Percentiles rank a stretch among this genome's conserved stretches.
These are phyloP conservation scores for Scutellaria baicalensis DNA, from an alignment of 257 asterid species.

Conservation along the genomic window DNA sequence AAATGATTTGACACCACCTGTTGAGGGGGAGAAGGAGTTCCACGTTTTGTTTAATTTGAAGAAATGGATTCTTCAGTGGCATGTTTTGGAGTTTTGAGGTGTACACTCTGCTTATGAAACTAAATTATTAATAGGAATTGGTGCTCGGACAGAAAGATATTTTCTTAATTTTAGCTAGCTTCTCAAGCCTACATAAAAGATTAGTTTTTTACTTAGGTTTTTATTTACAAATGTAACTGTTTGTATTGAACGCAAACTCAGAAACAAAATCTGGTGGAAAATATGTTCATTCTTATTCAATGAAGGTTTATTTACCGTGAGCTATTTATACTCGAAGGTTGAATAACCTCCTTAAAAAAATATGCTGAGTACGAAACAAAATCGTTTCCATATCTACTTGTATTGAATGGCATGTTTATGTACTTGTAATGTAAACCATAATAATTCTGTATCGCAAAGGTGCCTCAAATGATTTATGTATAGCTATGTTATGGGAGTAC, in stretches of 20 bases:
- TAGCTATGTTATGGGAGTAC: neutral
- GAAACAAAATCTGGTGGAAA: too few relatives aligned
- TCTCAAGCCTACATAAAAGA: neutral
- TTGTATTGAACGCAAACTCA: neutral
- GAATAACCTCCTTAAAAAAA: too few relatives aligned
- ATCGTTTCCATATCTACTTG: neutral
- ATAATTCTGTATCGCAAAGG: neutral
- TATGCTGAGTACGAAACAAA: too few relatives aligned
- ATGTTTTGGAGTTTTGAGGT: neutral
- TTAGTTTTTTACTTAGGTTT: neutral
- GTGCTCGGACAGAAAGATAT: constrained; percentile 1
- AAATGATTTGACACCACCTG: neutral
- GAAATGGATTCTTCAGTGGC: neutral
- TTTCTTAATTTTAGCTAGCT: constrained; percentile 1
- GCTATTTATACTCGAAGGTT: too few relatives aligned
- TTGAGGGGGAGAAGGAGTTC: neutral
- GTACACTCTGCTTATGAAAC: neutral
- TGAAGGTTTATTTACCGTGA: too few relatives aligned
- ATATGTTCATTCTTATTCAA: too few relatives aligned
- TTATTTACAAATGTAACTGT: neutral
- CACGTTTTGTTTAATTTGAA: constrained; percentile 4
- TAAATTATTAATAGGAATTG: neutral
- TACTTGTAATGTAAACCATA: neutral
- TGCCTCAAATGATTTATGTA: neutral
- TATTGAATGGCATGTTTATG: neutral